A percentile compares a stretch with the other conserved stretches of the same genome.
phyloP scores from a whole-genome alignment of 2,329 filamentous ascomycete species.

The Verticillium albo-atrum region DNA sequence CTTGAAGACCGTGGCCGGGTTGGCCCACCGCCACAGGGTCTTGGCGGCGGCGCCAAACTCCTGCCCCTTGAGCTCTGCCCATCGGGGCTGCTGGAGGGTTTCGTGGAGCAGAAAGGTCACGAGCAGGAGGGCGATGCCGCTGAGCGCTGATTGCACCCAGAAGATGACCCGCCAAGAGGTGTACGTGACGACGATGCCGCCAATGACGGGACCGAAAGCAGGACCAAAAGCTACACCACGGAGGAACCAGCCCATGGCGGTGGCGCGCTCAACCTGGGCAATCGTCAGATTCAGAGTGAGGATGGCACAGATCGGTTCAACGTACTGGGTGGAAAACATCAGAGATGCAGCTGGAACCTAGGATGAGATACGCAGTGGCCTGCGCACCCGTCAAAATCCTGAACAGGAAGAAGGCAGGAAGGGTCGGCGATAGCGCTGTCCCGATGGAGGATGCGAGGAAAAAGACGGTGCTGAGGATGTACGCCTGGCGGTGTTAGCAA shows the following conservation, averaged over 20 bases:
- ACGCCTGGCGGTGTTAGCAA: constrained; percentile 36
- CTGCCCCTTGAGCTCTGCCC: constrained; percentile 55
- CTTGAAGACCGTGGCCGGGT: constrained; percentile 58
- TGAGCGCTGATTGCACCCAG: constrained; percentile 69
- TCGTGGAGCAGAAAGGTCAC: constrained; percentile 67
- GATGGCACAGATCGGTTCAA: constrained; percentile 11
- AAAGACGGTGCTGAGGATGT: constrained; percentile 53
- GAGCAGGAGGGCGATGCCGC: constrained; percentile 52
- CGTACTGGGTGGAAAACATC: constrained; percentile 28
- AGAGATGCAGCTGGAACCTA: constrained; percentile 62
- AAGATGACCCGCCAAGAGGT: constrained; percentile 71
- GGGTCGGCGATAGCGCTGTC: constrained; percentile 66
- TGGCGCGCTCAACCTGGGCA: constrained; percentile 57
- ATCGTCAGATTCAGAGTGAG: background rate
- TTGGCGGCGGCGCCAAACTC: constrained; percentile 40
- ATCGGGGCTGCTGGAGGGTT: constrained; percentile 63
- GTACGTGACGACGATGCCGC: constrained; percentile 74
- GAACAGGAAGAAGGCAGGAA: constrained; percentile 69
- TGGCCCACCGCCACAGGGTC: constrained; percentile 59
- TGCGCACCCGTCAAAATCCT: constrained; percentile 70
- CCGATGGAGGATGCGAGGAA: constrained; percentile 67
- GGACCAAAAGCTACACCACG: constrained; percentile 69
- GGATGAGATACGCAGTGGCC: constrained; percentile 69
- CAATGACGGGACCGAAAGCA: constrained; percentile 64
- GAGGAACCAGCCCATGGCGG: constrained; percentile 70